A percentile compares a stretch with the other conserved stretches of the same genome.
Conservation (phyloP, 345 rosid genomes). For the Eucalyptus curtisii region DNA sequence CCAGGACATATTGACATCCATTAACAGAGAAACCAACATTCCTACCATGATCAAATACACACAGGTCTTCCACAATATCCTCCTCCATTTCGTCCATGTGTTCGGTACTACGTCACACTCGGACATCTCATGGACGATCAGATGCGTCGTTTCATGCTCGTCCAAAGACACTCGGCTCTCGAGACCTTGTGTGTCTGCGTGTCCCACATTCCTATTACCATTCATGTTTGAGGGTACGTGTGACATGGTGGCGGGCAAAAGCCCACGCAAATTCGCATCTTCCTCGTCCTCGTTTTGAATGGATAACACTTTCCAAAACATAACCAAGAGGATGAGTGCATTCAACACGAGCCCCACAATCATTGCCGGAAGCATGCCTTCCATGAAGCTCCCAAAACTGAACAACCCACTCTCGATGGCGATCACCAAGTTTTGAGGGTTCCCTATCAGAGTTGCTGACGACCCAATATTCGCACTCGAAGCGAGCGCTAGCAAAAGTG, state of each 20-base stretch:
- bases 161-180: not conserved
- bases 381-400: not conserved
- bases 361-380: not conserved
- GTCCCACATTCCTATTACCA: not conserved
- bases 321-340: not conserved
- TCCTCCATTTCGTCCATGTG: slow-evolving; percentile 26
- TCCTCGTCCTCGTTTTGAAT: not conserved
- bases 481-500: not conserved
- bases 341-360: not conserved
- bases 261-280: not conserved
- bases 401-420: not conserved
- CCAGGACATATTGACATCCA: slow-evolving; percentile 90
- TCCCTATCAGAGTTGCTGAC: not conserved
- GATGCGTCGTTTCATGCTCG: not conserved
- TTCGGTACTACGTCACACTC: not conserved
- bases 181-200: not conserved
- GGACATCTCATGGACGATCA: not conserved
- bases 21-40: slow-evolving; percentile 53
- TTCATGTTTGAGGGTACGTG: not conserved
- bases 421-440: not conserved
- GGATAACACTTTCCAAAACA: not conserved
- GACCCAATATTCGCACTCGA: not conserved
- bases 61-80: slow-evolving; percentile 40
- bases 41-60: slow-evolving; percentile 65
- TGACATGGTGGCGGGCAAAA: not conserved